These are phyloP conservation scores for Akebia trifoliata DNA, from an alignment of 164 flowering plant genomes.

Conservation along the genomic window DNA sequence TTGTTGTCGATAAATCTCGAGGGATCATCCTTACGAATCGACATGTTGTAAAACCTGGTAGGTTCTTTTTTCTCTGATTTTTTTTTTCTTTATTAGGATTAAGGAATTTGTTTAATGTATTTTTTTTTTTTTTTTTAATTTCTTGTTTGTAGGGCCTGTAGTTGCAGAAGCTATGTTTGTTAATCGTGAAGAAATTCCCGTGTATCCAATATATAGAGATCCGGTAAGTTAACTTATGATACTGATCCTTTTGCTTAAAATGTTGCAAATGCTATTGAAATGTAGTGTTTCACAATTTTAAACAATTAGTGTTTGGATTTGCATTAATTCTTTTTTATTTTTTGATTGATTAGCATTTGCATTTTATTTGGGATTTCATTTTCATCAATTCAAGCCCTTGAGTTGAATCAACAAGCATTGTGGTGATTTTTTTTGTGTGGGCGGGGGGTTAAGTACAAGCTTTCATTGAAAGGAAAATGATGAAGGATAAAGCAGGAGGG, in stretches of 20 bases:
- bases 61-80: not conserved
- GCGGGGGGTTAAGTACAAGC: too few species aligned
- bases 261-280: not conserved
- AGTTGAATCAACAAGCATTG: too few species aligned
- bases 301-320: not conserved
- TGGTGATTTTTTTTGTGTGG: too few species aligned
- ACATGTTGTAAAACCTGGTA: slow-evolving; percentile 95
- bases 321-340: too few species aligned
- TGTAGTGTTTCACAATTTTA: not conserved
- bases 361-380: too few species aligned
- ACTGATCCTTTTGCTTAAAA: not conserved
- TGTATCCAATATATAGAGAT: slow-evolving; percentile 79
- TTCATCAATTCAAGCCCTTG: too few species aligned
- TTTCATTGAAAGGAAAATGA: too few species aligned
- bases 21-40: slow-evolving; percentile 97
- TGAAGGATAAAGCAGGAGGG: too few species aligned
- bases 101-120: not conserved
- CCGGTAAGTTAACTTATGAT: slow-evolving; percentile 49
- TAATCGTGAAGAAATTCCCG: slow-evolving; percentile 84
- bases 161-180: slow-evolving; percentile 96
- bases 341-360: too few species aligned
- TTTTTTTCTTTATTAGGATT: not conserved
- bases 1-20: slow-evolving; percentile 77
- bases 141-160: slow-evolving; percentile 60
- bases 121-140: not conserved